Base-by-base conservation (phyloP, 768 basidiomycete genomes). In the Mycena polygramma region DNA sequence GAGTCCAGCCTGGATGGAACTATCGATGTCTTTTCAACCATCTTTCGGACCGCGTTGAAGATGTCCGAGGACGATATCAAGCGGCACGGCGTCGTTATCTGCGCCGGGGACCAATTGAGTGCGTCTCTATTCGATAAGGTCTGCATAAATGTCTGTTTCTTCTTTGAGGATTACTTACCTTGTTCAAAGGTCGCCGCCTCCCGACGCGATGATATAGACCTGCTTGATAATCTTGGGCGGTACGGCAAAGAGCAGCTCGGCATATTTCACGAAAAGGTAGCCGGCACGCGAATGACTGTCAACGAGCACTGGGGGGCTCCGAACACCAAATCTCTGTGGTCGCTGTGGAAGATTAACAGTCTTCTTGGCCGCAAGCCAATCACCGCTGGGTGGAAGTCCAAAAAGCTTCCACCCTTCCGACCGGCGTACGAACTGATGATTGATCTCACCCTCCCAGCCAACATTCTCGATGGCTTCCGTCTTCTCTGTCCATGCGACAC, bases 221-320 rank as follows among this genome's bases (percentile, higher is more conserved):
- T n/a, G n/a, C n/a, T n/a, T n/a, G n/a, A n/a, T n/a, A n/a, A n/a
- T n/a, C n/a, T n/a, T 49, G 7, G 48, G 22, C n/a, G 7, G 20
- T 22, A n/a, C 48, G 6, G 20, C 20, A 22, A n/a, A 14, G 22
- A 49, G 22, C n/a, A 49, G 48, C 48, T n/a, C 48, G 17, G 11
- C 48, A n/a, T 79, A 3, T 74, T 80, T 26, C 78, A 80, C 52
- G 65, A 61, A 19, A 74, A 79, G 55, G 66, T 79, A 43, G 68
- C 79, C 0, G 69, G 70, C 1, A 52, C 57, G n/a, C 76, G 74
- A 0, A 63, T 74, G 52, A 48, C 73, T 15, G 69, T 69, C 1
- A 80, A 80, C 57, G 74, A 80, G 63, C 71, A 66, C 51, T 80
- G 79, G 79, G 79, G 79, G 6, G 69, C 39, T n/a, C n/a, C n/a